Percentiles rank a stretch among this genome's conserved stretches.
phyloP scores from a whole-genome alignment of 73 alveolate species.

The Paramecium sonneborni region DNA sequence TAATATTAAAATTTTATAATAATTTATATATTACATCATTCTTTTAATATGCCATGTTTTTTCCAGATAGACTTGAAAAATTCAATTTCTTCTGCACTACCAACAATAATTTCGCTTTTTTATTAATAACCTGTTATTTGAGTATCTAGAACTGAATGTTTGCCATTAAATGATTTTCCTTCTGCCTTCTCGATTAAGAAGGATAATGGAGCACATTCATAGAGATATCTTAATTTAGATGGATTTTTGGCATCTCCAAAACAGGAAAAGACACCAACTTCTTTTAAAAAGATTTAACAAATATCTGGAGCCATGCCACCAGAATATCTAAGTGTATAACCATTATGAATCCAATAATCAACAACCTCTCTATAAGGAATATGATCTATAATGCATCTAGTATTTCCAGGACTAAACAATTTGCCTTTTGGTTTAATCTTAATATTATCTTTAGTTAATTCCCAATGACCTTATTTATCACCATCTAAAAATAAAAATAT shows the following conservation, averaged over 20 bases:
- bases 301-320: slow-evolving; percentile 94
- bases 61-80: slow-evolving; percentile 11
- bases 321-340: slow-evolving; percentile 86
- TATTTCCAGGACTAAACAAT: slow-evolving; percentile 89
- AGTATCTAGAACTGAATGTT: slow-evolving; percentile 35
- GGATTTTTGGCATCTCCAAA: slow-evolving; percentile 72
- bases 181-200: slow-evolving; percentile 86
- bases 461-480: slow-evolving; percentile 70
- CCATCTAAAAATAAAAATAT: neutral
- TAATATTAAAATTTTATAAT: neutral
- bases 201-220: slow-evolving; percentile 89
- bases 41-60: slow-evolving; percentile 8
- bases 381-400: slow-evolving; percentile 80
- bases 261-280: slow-evolving; percentile 82
- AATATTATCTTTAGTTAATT: slow-evolving; percentile 75
- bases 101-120: neutral
- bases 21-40: neutral
- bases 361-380: slow-evolving; percentile 73
- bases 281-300: slow-evolving; percentile 87
- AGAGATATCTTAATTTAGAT: slow-evolving; percentile 68
- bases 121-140: slow-evolving; percentile 14
- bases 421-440: slow-evolving; percentile 75
- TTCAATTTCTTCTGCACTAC: neutral
- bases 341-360: slow-evolving; percentile 79
- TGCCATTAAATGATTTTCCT: slow-evolving; percentile 82